Evolutionary conservation across 1,139 yeast species (phyloP).

Genomic region (Candida freyschussii): DNA sequence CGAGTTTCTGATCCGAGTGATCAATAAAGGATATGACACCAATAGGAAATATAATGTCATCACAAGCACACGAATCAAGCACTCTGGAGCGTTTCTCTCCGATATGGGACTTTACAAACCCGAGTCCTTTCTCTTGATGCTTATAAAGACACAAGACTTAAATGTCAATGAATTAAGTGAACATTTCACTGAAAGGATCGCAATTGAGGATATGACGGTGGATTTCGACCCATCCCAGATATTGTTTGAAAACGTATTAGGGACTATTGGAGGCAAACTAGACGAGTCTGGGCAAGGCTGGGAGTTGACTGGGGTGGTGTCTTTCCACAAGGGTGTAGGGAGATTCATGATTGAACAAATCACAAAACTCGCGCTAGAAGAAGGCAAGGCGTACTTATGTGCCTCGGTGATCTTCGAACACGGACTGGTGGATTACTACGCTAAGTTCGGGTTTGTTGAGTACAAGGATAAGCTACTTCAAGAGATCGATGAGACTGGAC

Average conservation of each 20-base stretch:
- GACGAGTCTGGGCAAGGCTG: constrained; percentile 15
- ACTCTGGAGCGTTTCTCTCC: constrained; percentile 26
- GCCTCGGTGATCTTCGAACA: constrained; percentile 51
- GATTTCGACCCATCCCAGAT: constrained; percentile 27
- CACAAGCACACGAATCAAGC: constrained; percentile 38
- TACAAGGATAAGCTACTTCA: constrained; percentile 24
- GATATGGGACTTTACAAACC: constrained; percentile 30
- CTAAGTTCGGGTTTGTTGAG: constrained; percentile 34
- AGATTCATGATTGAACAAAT: constrained; percentile 28
- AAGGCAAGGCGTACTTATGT: constrained; percentile 22
- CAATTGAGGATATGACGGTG: constrained; percentile 10
- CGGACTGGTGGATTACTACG: constrained; percentile 42
- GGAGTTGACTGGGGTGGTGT: constrained; percentile 51
- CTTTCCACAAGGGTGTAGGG: constrained; percentile 43
- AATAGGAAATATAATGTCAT: constrained; percentile 41
- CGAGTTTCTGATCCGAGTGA: constrained; percentile 9
- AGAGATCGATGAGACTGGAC: constrained; percentile 24
- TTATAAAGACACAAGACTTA: constrained; percentile 5
- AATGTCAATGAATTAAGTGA: neutral
- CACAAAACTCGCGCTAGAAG: constrained; percentile 16
- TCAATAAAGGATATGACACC: constrained; percentile 48
- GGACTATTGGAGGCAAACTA: constrained; percentile 41
- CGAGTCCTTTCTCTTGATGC: constrained; percentile 18
- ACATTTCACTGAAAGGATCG: neutral
- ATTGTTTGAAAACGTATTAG: constrained; percentile 29